These are phyloP conservation scores for Cubamyces sp. DNA, from an alignment of 768 basidiomycete genomes.

Conservation along the genomic window DNA sequence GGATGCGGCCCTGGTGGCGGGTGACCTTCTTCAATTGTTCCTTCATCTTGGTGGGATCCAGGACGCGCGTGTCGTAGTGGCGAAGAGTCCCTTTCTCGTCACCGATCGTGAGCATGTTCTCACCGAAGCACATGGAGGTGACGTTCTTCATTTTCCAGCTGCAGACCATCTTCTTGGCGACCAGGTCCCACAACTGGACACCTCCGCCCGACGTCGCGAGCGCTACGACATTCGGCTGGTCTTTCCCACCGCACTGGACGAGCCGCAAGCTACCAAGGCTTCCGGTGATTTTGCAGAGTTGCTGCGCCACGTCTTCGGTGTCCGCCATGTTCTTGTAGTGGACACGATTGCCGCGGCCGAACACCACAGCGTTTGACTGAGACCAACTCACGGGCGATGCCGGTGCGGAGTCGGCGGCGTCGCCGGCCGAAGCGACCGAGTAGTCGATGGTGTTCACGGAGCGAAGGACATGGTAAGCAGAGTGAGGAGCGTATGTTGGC, in stretches of 20 bases:
- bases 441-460: slow-evolving; percentile 24
- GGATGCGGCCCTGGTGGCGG: slow-evolving; percentile 70
- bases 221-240: slow-evolving; percentile 51
- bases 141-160: slow-evolving; percentile 65
- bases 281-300: slow-evolving; percentile 54
- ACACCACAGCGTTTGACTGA: slow-evolving; percentile 47
- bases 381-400: slow-evolving; percentile 46
- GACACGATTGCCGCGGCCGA: slow-evolving; percentile 58
- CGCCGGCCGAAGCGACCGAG: slow-evolving; percentile 18
- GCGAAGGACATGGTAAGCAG: slow-evolving; percentile 19
- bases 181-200: slow-evolving; percentile 76
- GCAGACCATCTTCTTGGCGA: slow-evolving; percentile 54
- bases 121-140: slow-evolving; percentile 68
- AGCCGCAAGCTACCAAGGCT: slow-evolving; percentile 49
- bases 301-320: slow-evolving; percentile 45
- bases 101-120: slow-evolving; percentile 66
- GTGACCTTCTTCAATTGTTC: slow-evolving; percentile 70
- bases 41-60: slow-evolving; percentile 45
- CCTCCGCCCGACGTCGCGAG: slow-evolving; percentile 63
- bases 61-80: slow-evolving; percentile 71
- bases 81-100: slow-evolving; percentile 71
- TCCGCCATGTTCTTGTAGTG: slow-evolving; percentile 50
- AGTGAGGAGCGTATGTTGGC: slow-evolving; percentile 12
- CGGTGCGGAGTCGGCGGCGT: slow-evolving; percentile 18
- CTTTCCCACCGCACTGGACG: slow-evolving; percentile 42